These are phyloP conservation scores for Yamagishiella unicocca DNA, from an alignment of 139 green algal species.

Conservation along the genomic window DNA sequence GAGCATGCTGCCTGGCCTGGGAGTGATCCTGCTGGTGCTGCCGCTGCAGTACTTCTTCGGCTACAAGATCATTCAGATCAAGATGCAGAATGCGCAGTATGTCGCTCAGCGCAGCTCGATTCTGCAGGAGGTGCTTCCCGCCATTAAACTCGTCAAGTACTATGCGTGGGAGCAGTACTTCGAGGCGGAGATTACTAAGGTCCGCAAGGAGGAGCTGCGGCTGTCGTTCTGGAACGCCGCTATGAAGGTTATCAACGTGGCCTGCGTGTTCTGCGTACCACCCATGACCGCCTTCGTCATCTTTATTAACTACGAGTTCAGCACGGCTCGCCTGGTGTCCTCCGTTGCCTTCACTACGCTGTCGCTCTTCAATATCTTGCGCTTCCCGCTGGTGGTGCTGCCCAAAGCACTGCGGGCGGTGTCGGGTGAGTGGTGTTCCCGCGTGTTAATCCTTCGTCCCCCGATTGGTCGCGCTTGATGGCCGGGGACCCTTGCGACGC, in stretches of 20 bases:
- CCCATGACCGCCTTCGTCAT: slow-evolving; percentile 68
- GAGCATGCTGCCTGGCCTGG: slow-evolving; percentile 37
- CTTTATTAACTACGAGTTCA: slow-evolving; percentile 70
- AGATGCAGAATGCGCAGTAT: slow-evolving; percentile 63
- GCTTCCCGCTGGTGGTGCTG: slow-evolving; percentile 84
- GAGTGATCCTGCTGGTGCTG: slow-evolving; percentile 48
- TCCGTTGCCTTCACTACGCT: slow-evolving; percentile 79
- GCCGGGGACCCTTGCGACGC: no score
- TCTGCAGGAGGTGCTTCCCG: slow-evolving; percentile 76
- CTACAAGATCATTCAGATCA: slow-evolving; percentile 73
- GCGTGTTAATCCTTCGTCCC: no score
- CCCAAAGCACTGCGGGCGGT: slow-evolving; percentile 74
- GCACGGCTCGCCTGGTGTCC: slow-evolving; percentile 45
- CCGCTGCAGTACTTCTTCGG: slow-evolving; percentile 75
- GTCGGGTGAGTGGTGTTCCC: slow-evolving; percentile 53
- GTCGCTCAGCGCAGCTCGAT: slow-evolving; percentile 52
- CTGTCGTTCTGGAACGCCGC: slow-evolving; percentile 62
- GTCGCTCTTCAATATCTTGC: slow-evolving; percentile 87
- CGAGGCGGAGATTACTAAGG: slow-evolving; percentile 52
- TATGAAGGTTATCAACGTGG: slow-evolving; percentile 76
- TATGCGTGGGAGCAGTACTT: slow-evolving; percentile 80
- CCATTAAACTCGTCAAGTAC: slow-evolving; percentile 78
- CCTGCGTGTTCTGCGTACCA: slow-evolving; percentile 69
- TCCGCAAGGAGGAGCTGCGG: slow-evolving; percentile 58
- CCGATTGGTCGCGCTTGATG: no score